These are phyloP conservation scores for Phialemonium atrogriseum DNA, from an alignment of 2,329 filamentous ascomycete species.

Conservation along the genomic window DNA sequence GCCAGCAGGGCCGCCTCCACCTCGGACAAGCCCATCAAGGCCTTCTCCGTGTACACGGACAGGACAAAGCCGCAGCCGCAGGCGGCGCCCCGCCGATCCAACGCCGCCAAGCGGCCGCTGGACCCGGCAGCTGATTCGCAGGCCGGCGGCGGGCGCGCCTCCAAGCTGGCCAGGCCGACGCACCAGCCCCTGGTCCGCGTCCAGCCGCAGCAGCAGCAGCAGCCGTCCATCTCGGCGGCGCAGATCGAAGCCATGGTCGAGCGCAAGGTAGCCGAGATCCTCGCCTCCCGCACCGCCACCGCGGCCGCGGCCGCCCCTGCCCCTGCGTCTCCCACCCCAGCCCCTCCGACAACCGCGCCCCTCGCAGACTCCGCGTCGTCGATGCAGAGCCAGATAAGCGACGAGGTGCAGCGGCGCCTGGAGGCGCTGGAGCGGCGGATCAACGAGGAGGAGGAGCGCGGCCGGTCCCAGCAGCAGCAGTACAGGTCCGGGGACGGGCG, in stretches of 20 bases:
- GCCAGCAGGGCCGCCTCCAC: conserved; percentile 41
- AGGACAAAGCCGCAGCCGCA: conserved; percentile 30
- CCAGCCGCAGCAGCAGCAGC: conserved; percentile 16
- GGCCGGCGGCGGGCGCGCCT: conserved; percentile 30
- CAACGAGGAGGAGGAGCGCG: conserved; percentile 52
- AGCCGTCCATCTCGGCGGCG: conserved; percentile 52
- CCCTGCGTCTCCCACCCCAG: conserved; percentile 19
- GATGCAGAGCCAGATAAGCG: conserved; percentile 46
- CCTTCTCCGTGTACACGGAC: conserved; percentile 83
- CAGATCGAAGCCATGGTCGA: conserved; percentile 89
- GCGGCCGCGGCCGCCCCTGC: conserved; percentile 28
- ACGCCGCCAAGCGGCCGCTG: conserved; percentile 1
- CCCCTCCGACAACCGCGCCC: conserved; percentile 21
- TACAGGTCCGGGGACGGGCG: conserved; percentile 69
- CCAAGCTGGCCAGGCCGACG: conserved; percentile 36
- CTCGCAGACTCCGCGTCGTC: conserved; percentile 2
- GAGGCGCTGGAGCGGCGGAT: conserved; percentile 84
- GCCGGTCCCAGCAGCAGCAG: conserved; percentile 31
- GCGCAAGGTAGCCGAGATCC: conserved; percentile 80
- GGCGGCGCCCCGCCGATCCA: conserved; percentile 1
- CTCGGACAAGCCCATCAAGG: conserved; percentile 64
- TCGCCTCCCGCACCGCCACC: conserved; percentile 64
- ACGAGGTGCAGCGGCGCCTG: conserved; percentile 71
- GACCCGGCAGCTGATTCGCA: conserved; percentile 23
- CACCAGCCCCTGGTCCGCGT: conserved; percentile 15